Evolutionary conservation across 495 filamentous ascomycete genomes (phyloP), one percentile per base, ranked within the genome.

Genomic region (Penicillium tannophilum): DNA sequence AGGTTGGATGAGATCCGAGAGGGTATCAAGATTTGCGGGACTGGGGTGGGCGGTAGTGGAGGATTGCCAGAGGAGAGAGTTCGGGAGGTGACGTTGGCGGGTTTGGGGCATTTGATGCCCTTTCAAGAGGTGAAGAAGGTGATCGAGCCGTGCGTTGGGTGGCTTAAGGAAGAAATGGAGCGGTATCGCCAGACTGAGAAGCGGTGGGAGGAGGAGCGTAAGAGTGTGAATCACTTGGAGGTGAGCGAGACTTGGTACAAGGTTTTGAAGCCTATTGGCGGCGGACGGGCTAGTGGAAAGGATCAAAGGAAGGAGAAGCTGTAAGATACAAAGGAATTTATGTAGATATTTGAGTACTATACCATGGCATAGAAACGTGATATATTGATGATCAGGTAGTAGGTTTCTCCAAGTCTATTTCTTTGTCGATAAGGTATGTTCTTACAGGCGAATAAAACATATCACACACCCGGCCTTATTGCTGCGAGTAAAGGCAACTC

Each of bases 1-100:
- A 52, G 33, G n/a, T 6, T 36, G 31, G 30, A 52, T 17, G 49
- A 52, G 30, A 52, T 52, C 4, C 49, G 49, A 3, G 49, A 52
- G 14, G 49, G 49, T 20, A 52, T 52, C 6, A 31, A 35, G 17
- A 7, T 17, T 36, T 52, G 49, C 20, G 49, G 49, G 10, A 52
- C 26, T 17, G 49, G 49, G n/a, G 30, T 52, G 3, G 49, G 49
- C 4, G 49, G 49, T 19, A 52, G 49, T 36, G 49, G 49, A 10
- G 49, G 49, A 2, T 36, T 36, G 33, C 12, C 33, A 8, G 49
- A 28, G 19, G 17, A 10, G n/a, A 52, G 31, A 49, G 46, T 49
- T 33, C 46, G 46, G 5, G 49, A 52, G 49, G 49, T 36, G 23
- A 52, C 49, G 2, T 31, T 52, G 11, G 12, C 30, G 11, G 49